These are phyloP conservation scores for Ceratocystis eucalypticola DNA, from an alignment of 2,329 filamentous ascomycete genomes.

Conservation along the genomic window DNA sequence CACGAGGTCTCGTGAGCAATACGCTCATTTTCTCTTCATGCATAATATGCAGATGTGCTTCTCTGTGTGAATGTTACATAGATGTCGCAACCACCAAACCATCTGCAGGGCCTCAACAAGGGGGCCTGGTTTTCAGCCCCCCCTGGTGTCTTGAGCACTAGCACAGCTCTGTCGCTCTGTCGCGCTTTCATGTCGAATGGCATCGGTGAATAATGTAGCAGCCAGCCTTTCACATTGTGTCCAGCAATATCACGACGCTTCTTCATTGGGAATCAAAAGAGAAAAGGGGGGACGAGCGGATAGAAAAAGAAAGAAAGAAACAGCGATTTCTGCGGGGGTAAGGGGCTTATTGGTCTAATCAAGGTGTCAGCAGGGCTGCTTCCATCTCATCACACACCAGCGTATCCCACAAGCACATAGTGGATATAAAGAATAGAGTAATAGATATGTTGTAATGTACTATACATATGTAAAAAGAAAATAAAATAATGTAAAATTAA, in stretches of 20 bases:
- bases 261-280: neutral
- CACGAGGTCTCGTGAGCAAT: too few species aligned
- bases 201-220: neutral
- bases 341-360: neutral
- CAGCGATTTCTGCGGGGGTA: neutral
- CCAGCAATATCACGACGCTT: neutral
- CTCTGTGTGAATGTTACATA: neutral
- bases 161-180: neutral
- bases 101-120: neutral
- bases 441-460: too few species aligned
- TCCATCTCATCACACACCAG: neutral
- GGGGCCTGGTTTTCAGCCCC: neutral
- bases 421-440: too few species aligned
- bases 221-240: neutral
- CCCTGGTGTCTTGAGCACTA: neutral
- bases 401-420: neutral
- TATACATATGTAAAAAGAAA: too few species aligned
- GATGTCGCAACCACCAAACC: neutral
- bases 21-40: neutral
- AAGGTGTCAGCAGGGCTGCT: constrained; percentile 3
- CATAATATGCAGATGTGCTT: neutral
- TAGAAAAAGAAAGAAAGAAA: neutral
- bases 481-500: too few species aligned
- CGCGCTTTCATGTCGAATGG: neutral
- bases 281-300: neutral